These are phyloP conservation scores for Telfairia occidentalis DNA, from an alignment of 331 rosid species.

Conservation along the genomic window DNA sequence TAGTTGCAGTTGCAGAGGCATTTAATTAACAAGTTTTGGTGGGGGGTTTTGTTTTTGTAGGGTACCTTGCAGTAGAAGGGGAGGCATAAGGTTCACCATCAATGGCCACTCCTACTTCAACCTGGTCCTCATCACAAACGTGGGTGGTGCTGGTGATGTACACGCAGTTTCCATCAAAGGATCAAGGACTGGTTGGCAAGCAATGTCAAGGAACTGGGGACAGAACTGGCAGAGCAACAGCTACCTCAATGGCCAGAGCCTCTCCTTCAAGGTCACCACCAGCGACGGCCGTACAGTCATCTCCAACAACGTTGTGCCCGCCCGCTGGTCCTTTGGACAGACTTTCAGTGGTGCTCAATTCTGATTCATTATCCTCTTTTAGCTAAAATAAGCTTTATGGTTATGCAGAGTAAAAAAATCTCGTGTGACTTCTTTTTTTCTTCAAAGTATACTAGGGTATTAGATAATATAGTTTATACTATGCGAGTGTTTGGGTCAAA, in stretches of 20 bases:
- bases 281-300: constrained; percentile 64
- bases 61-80: constrained; percentile 77
- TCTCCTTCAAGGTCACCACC: constrained; percentile 84
- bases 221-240: constrained; percentile 99
- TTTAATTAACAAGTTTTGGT: not conserved
- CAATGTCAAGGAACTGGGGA: constrained; percentile 98
- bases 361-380: constrained; percentile 16
- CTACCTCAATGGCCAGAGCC: constrained; percentile 70
- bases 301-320: constrained; percentile 68
- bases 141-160: constrained; percentile 96
- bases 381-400: not conserved
- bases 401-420: constrained; percentile 7
- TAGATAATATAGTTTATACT: constrained; percentile 48
- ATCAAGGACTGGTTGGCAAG: constrained; percentile 67
- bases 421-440: constrained; percentile 22
- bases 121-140: constrained; percentile 83
- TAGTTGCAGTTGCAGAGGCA: not conserved
- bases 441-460: constrained; percentile 57
- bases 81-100: constrained; percentile 86
- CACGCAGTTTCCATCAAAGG: constrained; percentile 65
- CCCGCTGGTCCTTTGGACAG: constrained; percentile 94
- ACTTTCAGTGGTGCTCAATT: constrained; percentile 81
- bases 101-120: constrained; percentile 98
- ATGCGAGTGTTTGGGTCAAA: constrained; percentile 20
- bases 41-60: constrained; percentile 25